Conservation (phyloP, 192 early-diverging fungal species). For the Phlyctochytrium bullatum region DNA sequence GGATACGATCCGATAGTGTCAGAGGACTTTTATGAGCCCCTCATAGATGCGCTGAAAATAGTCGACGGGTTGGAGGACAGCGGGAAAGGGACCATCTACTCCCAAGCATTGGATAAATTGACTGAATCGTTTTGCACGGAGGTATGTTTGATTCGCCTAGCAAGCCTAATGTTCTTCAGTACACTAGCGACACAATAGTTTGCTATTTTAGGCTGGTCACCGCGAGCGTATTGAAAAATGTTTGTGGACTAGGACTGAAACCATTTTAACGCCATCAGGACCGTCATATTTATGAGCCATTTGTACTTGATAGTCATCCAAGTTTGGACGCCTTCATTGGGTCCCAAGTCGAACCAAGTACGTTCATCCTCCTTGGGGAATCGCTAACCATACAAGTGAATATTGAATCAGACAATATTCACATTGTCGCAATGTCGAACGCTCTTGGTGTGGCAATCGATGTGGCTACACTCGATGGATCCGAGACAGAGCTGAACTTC, state of each 20-base stretch:
- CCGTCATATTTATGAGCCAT: conserved; percentile 52
- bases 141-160: neutral
- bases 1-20: conserved; percentile 48
- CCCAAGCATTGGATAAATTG: conserved; percentile 16
- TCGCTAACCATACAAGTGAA: conserved; percentile 26
- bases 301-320: conserved; percentile 49
- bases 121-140: conserved; percentile 37
- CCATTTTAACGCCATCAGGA: conserved; percentile 29
- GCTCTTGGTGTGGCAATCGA: conserved; percentile 61
- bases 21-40: conserved; percentile 50
- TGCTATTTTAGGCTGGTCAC: conserved; percentile 51
- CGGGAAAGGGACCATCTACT: neutral
- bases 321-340: conserved; percentile 42
- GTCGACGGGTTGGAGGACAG: neutral
- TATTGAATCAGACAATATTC: conserved; percentile 75
- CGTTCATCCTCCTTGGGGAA: conserved; percentile 10
- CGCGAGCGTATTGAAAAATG: conserved; percentile 46
- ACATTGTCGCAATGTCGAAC: conserved; percentile 73
- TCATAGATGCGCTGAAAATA: conserved; percentile 30
- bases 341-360: conserved; percentile 49
- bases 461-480: conserved; percentile 68
- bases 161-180: conserved; percentile 7
- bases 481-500: conserved; percentile 57
- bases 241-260: conserved; percentile 8
- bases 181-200: conserved; percentile 49